phyloP scores from a whole-genome alignment of 1,139 yeast species.

The Geotrichum aggregatum region DNA sequence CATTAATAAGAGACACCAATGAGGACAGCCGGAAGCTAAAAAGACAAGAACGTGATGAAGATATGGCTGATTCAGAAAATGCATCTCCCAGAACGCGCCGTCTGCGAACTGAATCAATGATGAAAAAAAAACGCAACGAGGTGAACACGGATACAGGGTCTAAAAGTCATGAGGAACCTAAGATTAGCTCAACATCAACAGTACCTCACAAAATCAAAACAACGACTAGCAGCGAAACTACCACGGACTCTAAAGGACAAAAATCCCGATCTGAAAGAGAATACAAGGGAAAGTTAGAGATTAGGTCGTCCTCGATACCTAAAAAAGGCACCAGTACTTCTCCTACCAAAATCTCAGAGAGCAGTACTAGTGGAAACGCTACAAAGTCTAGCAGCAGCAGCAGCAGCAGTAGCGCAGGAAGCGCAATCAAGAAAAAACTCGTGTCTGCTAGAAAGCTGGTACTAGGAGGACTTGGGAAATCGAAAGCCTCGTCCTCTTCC shows the following conservation, averaged over 20 bases:
- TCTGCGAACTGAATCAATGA: background rate
- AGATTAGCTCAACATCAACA: background rate
- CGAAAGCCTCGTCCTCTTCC: background rate
- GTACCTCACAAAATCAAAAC: background rate
- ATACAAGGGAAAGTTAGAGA: too few species aligned
- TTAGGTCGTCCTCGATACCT: background rate
- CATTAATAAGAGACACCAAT: background rate
- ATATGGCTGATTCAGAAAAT: background rate
- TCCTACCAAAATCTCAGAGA: background rate
- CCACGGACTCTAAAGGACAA: background rate
- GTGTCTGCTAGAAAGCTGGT: slow-evolving; percentile 3
- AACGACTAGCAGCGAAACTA: background rate
- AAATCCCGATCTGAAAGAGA: background rate
- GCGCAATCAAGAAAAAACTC: background rate
- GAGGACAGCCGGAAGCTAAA: background rate
- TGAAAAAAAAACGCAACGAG: background rate
- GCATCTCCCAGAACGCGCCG: slow-evolving; percentile 1
- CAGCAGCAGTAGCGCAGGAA: background rate
- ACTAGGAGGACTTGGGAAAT: slow-evolving; percentile 1
- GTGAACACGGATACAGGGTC: background rate
- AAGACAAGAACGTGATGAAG: background rate
- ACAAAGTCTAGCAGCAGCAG: background rate
- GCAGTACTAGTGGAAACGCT: too few species aligned
- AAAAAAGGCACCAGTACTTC: background rate
- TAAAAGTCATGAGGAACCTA: background rate